Evolutionary conservation across 306 rosid species (phyloP).

Genomic region (Heteromeles arbutifolia): DNA sequence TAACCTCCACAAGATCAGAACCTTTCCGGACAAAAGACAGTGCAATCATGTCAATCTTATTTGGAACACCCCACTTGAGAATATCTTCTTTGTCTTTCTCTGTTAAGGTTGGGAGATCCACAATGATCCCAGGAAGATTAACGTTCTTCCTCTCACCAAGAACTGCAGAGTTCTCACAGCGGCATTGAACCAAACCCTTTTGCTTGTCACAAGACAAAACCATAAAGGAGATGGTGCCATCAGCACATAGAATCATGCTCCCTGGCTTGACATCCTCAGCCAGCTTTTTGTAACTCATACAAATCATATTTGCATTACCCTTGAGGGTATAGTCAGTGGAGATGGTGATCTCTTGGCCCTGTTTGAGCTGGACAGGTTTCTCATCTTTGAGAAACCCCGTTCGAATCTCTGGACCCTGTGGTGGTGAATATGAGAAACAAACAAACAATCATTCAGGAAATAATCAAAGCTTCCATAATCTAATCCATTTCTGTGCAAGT

Average conservation of each 20-base stretch:
- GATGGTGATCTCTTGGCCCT: conserved; percentile 71
- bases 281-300: conserved; percentile 96
- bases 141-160: conserved; percentile 98
- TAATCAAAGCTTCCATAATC: not conserved
- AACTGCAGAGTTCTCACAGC: conserved; percentile 86
- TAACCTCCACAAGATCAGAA: conserved; percentile 81
- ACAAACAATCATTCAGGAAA: not conserved
- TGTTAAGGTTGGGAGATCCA: conserved; percentile 93
- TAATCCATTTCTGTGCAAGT: not conserved
- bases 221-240: conserved; percentile 80
- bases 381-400: conserved; percentile 89
- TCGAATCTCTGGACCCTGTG: conserved; percentile 96
- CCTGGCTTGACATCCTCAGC: conserved; percentile 87
- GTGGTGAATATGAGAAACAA: not conserved
- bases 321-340: conserved; percentile 79
- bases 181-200: conserved; percentile 62
- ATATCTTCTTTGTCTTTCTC: conserved; percentile 93
- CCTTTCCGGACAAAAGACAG: conserved; percentile 94
- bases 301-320: conserved; percentile 76
- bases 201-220: conserved; percentile 66
- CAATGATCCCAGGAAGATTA: conserved; percentile 85
- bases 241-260: conserved; percentile 80
- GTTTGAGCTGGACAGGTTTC: conserved; percentile 71
- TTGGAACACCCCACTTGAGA: conserved; percentile 81
- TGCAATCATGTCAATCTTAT: conserved; percentile 90